phyloP scores from a whole-genome alignment of 2,329 filamentous ascomycete species.

The Massarina eburnea region DNA sequence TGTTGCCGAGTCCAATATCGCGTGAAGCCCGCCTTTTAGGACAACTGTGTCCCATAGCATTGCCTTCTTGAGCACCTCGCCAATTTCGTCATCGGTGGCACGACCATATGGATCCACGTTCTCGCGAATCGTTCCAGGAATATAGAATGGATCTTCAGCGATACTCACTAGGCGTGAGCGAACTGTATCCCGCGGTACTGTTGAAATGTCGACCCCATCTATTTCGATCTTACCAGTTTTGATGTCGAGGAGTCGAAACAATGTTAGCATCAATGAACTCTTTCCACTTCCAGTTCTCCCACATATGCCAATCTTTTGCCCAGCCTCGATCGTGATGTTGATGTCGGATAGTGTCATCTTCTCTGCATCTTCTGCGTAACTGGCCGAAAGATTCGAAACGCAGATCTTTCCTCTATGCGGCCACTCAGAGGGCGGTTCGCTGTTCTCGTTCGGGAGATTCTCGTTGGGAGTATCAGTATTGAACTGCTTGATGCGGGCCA shows the following conservation, averaged over 20 bases:
- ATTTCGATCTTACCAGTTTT: constrained; percentile 48
- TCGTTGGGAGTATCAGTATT: constrained; percentile 49
- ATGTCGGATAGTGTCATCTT: too few species aligned
- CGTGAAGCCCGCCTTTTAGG: constrained; percentile 32
- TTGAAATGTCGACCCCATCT: constrained; percentile 51
- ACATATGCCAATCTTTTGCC: constrained; percentile 55
- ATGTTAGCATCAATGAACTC: constrained; percentile 51
- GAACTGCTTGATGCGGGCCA: constrained; percentile 59
- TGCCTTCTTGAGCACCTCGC: constrained; percentile 50
- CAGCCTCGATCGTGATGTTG: constrained; percentile 50
- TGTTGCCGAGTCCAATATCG: constrained; percentile 33
- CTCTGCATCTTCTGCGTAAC: too few species aligned
- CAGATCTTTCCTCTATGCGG: constrained; percentile 46
- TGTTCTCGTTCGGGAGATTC: constrained; percentile 55
- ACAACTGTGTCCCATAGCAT: constrained; percentile 48
- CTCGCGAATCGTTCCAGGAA: constrained; percentile 50
- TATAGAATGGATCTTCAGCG: constrained; percentile 56
- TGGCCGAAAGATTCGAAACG: too few species aligned
- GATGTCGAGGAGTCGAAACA: constrained; percentile 54
- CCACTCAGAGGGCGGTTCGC: constrained; percentile 45
- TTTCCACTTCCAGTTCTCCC: constrained; percentile 59
- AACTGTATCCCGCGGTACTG: constrained; percentile 47
- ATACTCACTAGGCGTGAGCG: constrained; percentile 51
- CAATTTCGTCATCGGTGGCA: constrained; percentile 44
- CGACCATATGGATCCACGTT: constrained; percentile 51